Evolutionary conservation across 2,329 filamentous ascomycete genomes (phyloP), one percentile per base, ranked within the genome.

Genomic region (Ophiosphaerella korrae): DNA sequence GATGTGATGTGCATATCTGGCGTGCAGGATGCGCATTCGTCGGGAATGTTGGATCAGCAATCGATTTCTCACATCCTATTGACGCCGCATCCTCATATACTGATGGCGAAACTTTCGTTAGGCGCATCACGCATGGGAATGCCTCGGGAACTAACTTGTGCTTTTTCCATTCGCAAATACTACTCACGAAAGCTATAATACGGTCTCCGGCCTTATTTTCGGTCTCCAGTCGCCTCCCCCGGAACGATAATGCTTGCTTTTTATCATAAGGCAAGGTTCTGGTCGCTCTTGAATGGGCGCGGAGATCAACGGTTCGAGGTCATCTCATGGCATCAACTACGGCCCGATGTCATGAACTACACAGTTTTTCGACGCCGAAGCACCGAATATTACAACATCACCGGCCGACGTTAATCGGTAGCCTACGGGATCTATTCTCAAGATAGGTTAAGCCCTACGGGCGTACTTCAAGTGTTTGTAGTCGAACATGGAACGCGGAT

Each of bases 1-100:
- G 35, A n/a, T 46, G 49, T 58, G 53, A 58, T 53, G 53, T 56
- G 55, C 55, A 58, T 51, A 41, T 41, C 13, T n/a, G 13, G 23
- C 23, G 23, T 29, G 13, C 24, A 41, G 38, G 12, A 11, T 35
- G 33, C 33, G 13, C 13, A 35, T n/a, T 9, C 35, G 7, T 39
- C 16, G 14, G 36, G 13, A 23, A 13, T 21, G 24, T 39, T 21
- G 8, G 12, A 39, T 23, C 36, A 21, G 5, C 18, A 21, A 21
- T 21, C 18, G 18, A 21, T 4, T 21, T 13, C 18, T 8, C 23
- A 36, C 39, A 35, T 24, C 26, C 33, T 29, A 39, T 23, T 16
- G 9, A 39, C 14, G 18, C 7, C 16, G 16, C 7, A 13, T 39
- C 5, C 12, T 8, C 13, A 13, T 23, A 23, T 14, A 16, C 14